These are phyloP conservation scores for Trametes pubescens DNA, from an alignment of 1,284 basidiomycete species.

Conservation along the genomic window DNA sequence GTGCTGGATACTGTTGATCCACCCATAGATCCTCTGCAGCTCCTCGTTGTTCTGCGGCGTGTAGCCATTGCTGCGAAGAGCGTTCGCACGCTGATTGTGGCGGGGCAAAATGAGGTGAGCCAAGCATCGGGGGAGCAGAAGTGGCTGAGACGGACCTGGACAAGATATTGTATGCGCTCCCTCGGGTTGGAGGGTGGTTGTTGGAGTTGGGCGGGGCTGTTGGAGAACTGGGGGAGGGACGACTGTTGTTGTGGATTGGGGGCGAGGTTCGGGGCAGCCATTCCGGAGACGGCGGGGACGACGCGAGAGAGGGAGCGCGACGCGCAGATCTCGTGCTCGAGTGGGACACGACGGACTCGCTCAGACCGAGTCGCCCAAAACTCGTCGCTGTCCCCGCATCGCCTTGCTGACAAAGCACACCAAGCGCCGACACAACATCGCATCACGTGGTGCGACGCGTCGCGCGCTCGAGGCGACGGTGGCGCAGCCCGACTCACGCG, in stretches of 20 bases:
- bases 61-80: constrained; percentile 42
- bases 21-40: constrained; percentile 43
- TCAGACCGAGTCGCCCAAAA: constrained; percentile 10
- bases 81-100: constrained; percentile 44
- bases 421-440: constrained; percentile 17
- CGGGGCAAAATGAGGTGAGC: constrained; percentile 3
- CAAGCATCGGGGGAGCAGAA: neutral
- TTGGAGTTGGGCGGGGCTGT: constrained; percentile 34
- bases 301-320: constrained; percentile 31
- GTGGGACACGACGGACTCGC: constrained; percentile 26
- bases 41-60: constrained; percentile 48
- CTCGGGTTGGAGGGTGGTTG: constrained; percentile 29
- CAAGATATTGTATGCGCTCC: constrained; percentile 39
- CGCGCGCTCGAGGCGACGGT: constrained; percentile 20
- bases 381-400: constrained; percentile 17
- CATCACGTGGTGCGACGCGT: constrained; percentile 34
- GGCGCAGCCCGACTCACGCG: constrained; percentile 22
- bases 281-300: constrained; percentile 35
- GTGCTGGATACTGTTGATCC: constrained; percentile 41
- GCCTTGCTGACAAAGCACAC: constrained; percentile 32
- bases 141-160: constrained; percentile 36
- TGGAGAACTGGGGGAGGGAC: constrained; percentile 29
- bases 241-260: constrained; percentile 34
- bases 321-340: constrained; percentile 40
- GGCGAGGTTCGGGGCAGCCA: constrained; percentile 43